These are phyloP conservation scores for Globisporangium megalacanthum DNA, from an alignment of 352 stramenopile species.

Conservation along the genomic window DNA sequence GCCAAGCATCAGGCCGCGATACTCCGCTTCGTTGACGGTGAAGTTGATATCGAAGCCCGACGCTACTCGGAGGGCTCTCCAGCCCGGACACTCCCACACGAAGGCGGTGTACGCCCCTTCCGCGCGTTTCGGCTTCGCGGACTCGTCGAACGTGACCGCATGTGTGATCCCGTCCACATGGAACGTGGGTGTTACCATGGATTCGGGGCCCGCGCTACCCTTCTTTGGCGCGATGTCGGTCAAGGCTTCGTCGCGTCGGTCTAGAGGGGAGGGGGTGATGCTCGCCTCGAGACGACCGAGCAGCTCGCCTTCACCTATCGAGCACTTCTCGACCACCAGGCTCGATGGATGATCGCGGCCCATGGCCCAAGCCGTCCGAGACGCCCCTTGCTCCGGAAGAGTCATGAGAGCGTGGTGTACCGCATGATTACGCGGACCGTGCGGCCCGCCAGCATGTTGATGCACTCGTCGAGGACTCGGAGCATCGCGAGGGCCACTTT, in stretches of 20 bases:
- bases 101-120: slow-evolving; percentile 10
- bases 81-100: slow-evolving; percentile 12
- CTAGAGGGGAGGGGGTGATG: background rate
- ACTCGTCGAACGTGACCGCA: slow-evolving; percentile 18
- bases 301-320: slow-evolving; percentile 12
- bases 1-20: too few species aligned
- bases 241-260: background rate
- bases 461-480: slow-evolving; percentile 4
- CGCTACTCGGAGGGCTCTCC: background rate
- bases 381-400: background rate
- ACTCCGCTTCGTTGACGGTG: slow-evolving; percentile 23
- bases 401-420: background rate
- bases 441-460: slow-evolving; percentile 5
- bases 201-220: too few species aligned
- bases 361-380: background rate
- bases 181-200: background rate
- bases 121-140: slow-evolving; percentile 4
- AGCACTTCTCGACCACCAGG: background rate
- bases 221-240: background rate
- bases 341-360: background rate
- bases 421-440: background rate
- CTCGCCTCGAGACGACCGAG: slow-evolving; percentile 3
- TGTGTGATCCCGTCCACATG: background rate
- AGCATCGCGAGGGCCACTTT: slow-evolving; percentile 7
- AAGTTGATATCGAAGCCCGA: background rate